These are phyloP conservation scores for Camptophora hylomeconis DNA, from an alignment of 2,329 filamentous ascomycete genomes.

Conservation along the genomic window DNA sequence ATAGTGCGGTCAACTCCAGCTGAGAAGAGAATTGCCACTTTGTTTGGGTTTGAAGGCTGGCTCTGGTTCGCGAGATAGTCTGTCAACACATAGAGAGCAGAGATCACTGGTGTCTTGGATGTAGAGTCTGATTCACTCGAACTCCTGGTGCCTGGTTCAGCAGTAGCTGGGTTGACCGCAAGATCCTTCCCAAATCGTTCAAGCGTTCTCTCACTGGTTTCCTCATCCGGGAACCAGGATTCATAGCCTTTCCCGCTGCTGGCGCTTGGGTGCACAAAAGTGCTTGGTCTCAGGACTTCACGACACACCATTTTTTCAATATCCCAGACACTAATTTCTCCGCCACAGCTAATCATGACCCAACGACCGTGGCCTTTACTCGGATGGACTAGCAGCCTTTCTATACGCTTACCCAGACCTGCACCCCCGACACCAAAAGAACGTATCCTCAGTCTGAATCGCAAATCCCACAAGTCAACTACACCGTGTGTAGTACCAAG, in stretches of 20 bases:
- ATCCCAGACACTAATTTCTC: constrained; percentile 92
- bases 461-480: constrained; percentile 86
- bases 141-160: neutral
- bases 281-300: constrained; percentile 61
- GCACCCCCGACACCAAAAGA: constrained; percentile 71
- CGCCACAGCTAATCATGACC: constrained; percentile 80
- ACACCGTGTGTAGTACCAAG: constrained; percentile 88
- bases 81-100: constrained; percentile 42
- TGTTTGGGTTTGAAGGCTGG: constrained; percentile 30
- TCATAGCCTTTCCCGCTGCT: constrained; percentile 50
- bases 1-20: constrained; percentile 83
- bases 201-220: constrained; percentile 75
- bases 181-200: constrained; percentile 58
- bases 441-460: constrained; percentile 80
- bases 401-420: constrained; percentile 42
- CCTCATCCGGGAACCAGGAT: constrained; percentile 80
- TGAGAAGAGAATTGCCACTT: constrained; percentile 73
- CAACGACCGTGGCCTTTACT: constrained; percentile 66
- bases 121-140: neutral
- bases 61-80: constrained; percentile 34
- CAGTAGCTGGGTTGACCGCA: constrained; percentile 9
- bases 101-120: constrained; percentile 6
- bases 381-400: constrained; percentile 60
- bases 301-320: constrained; percentile 78
- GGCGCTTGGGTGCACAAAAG: constrained; percentile 6